A percentile compares a stretch with the other conserved stretches of the same genome.
These are phyloP conservation scores for Apiospora aurea DNA, from an alignment of 2,329 filamentous ascomycete species.

Conservation along the genomic window DNA sequence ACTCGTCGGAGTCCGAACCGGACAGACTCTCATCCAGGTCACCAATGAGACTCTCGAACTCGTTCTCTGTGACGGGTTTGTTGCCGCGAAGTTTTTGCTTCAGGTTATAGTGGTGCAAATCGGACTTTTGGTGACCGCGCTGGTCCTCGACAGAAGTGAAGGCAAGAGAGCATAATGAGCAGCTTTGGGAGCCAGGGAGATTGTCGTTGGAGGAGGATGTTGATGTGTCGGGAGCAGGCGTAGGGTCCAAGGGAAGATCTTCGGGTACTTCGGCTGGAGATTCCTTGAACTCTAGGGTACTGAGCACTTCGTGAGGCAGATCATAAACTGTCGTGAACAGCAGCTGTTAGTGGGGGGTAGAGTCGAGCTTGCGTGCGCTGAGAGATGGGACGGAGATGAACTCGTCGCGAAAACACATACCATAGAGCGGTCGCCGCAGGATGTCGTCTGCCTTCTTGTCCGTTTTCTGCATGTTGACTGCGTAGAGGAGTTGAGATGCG, in stretches of 20 bases:
- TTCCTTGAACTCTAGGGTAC: constrained; percentile 67
- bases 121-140: constrained; percentile 84
- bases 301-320: constrained; percentile 76
- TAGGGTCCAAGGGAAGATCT: neutral
- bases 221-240: constrained; percentile 31
- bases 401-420: constrained; percentile 34
- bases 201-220: constrained; percentile 43
- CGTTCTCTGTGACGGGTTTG: constrained; percentile 74
- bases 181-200: constrained; percentile 73
- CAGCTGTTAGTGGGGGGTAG: constrained; percentile 30
- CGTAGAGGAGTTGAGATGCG: neutral
- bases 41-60: constrained; percentile 87
- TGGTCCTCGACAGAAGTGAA: constrained; percentile 82
- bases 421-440: constrained; percentile 47
- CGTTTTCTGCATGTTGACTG: neutral
- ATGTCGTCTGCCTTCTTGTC: constrained; percentile 41
- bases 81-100: constrained; percentile 86
- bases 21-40: constrained; percentile 92
- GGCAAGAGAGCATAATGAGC: constrained; percentile 77
- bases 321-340: constrained; percentile 71
- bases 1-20: constrained; percentile 80
- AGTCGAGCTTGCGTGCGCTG: constrained; percentile 19
- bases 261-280: constrained; percentile 30
- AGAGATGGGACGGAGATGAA: neutral
- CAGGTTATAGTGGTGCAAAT: constrained; percentile 92